Base-by-base conservation (phyloP, 176 grass and related monocot genomes). In the Coix lacrymajobi region DNA sequence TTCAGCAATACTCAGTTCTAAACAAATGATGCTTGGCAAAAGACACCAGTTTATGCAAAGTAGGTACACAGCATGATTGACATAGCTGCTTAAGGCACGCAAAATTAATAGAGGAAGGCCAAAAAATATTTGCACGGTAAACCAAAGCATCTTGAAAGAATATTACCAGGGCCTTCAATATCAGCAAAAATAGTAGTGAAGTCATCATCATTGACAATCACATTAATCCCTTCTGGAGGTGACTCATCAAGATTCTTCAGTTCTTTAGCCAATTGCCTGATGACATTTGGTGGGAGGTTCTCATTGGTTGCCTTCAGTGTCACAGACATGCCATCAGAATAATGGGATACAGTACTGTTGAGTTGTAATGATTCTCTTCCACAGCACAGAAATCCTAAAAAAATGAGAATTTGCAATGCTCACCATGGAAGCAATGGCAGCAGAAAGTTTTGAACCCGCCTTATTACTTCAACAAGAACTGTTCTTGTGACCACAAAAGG, bases 151-250 rank as follows among this genome's bases (percentile, higher is more conserved):
- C 34, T 38, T 31, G n/a, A 69, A 19, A 87, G 78, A 88, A 66
- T 69, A 62, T 69, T 88, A 97, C 94, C 88, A 76, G 94, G 94
- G 46, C 94, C 94, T 83, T 94, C 94, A 69, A 97, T 94, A 82
- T 97, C 94, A 54, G 90, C 92, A 81, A 63, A 92, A 82, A 94
- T 97, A 67, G 72, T 92, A 49, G 92, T 82, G 79, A 97, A 94
- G 70, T 97, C 92, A 17, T 97, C 92, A 70, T 94, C 94, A 77
- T 97, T 97, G 24, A 91, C 65, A 73, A 84, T 85, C 61, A 94
- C 92, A 63, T 90, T 94, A 72, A 97, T 97, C 68, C 94, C 94
- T 92, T 97, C 94, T 69, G 92, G 92, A 88, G 94, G 92, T 57
- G 92, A 86, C 74, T 97, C 92, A 60, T 97, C 92, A 51, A 97